Evolutionary conservation across 192 early-diverging fungal species (phyloP).

Genomic region (Backusella morwellensis): DNA sequence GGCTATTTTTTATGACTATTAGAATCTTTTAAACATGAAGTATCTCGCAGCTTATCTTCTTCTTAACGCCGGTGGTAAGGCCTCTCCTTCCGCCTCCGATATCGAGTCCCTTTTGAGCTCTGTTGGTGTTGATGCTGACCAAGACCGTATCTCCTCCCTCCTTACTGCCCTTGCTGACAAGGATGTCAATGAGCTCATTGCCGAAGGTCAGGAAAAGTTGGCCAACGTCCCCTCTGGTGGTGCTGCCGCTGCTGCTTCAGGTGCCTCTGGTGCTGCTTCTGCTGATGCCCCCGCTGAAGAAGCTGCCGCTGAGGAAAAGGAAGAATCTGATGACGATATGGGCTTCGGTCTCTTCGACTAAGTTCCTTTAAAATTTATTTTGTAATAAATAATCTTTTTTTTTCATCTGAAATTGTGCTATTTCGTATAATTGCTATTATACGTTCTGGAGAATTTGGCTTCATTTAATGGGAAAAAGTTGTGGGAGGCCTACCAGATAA

Average conservation of each 20-base stretch:
- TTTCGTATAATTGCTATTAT: background rate
- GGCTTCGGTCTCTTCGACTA: conserved; percentile 99
- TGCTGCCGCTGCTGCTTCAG: conserved; percentile 66
- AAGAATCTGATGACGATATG: conserved; percentile 91
- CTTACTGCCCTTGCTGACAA: conserved; percentile 85
- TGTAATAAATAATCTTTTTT: background rate
- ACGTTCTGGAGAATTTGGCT: background rate
- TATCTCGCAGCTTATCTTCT: conserved; percentile 98
- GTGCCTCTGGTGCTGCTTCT: conserved; percentile 58
- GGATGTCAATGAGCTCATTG: conserved; percentile 86
- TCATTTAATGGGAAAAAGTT: background rate
- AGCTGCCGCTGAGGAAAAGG: conserved; percentile 86
- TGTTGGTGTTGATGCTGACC: conserved; percentile 91
- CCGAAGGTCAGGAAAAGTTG: conserved; percentile 88
- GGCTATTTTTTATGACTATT: conserved; percentile 1
- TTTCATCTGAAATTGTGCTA: background rate
- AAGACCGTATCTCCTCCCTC: conserved; percentile 73
- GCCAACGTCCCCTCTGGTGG: conserved; percentile 92
- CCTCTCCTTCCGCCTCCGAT: conserved; percentile 72
- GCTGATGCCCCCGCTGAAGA: conserved; percentile 53
- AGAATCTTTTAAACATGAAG: conserved; percentile 67
- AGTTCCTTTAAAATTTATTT: conserved; percentile 32
- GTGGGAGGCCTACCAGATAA: too few species aligned
- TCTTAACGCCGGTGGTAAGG: conserved; percentile 86
- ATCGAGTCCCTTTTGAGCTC: conserved; percentile 83